Evolutionary conservation across 305 asterid species (phyloP).

Genomic region (Lippia alba): DNA sequence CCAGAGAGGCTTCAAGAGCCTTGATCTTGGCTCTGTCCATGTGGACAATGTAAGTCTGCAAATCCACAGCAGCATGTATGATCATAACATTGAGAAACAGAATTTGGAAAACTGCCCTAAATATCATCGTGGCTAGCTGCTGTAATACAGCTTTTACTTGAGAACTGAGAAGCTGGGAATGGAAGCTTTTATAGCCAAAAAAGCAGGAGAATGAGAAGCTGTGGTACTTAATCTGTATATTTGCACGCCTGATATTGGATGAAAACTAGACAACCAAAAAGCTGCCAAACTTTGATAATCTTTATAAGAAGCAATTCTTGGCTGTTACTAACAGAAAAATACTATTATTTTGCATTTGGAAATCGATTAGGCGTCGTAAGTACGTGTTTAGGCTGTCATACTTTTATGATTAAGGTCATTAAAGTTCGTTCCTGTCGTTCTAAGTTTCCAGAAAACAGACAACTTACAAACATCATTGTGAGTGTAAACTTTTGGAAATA

Average conservation of each 20-base stretch:
- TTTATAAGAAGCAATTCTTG: neutral
- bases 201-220: neutral
- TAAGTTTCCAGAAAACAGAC: too few relatives aligned
- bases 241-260: constrained; percentile 35
- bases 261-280: constrained; percentile 20
- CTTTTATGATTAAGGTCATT: too few relatives aligned
- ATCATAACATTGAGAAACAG: constrained; percentile 33
- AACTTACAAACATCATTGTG: neutral
- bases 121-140: constrained; percentile 42
- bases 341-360: too few relatives aligned
- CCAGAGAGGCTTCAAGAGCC: constrained; percentile 48
- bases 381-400: too few relatives aligned
- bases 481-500: neutral
- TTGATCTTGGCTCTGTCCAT: constrained; percentile 62
- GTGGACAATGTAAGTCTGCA: constrained; percentile 60
- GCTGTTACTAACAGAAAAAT: too few relatives aligned
- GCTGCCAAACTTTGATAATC: constrained; percentile 21
- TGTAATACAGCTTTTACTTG: neutral
- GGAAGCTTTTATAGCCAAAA: constrained; percentile 38
- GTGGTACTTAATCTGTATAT: constrained; percentile 12
- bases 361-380: too few relatives aligned
- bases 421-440: too few relatives aligned
- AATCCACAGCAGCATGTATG: constrained; percentile 43
- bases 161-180: constrained; percentile 11
- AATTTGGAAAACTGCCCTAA: constrained; percentile 40